phyloP scores from a whole-genome alignment of 805 yeast species.

The Metschnikowia lachancei region DNA sequence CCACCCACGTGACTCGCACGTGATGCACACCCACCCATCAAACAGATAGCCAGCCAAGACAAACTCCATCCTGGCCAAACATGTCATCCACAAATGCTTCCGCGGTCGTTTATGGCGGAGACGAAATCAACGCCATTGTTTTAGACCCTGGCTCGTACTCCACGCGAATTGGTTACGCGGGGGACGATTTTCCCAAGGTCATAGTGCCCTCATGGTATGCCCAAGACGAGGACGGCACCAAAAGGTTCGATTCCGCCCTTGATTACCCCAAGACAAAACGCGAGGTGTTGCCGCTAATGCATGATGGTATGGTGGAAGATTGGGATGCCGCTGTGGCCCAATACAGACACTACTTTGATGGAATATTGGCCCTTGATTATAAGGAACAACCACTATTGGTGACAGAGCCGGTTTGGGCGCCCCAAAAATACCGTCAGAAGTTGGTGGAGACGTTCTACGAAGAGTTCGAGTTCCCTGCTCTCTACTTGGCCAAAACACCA shows the following conservation, averaged over 20 bases:
- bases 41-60: too few relatives aligned
- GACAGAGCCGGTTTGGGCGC: conserved; percentile 88
- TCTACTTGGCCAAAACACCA: conserved; percentile 78
- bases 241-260: conserved; percentile 42
- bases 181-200: conserved; percentile 81
- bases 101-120: conserved; percentile 41
- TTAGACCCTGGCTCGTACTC: conserved; percentile 85
- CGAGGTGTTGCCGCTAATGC: conserved; percentile 55
- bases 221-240: conserved; percentile 20
- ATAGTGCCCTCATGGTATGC: conserved; percentile 68
- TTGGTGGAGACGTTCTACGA: conserved; percentile 74
- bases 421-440: conserved; percentile 60
- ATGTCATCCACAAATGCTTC: conserved; percentile 18
- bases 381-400: conserved; percentile 71
- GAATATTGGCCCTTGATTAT: conserved; percentile 50
- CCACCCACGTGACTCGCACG: not conserved
- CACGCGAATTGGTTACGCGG: conserved; percentile 88
- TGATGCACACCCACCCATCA: not conserved
- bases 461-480: conserved; percentile 69
- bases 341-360: conserved; percentile 59
- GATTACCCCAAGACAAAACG: conserved; percentile 49
- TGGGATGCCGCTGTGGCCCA: conserved; percentile 86
- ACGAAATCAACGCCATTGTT: conserved; percentile 88
- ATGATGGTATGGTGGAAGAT: conserved; percentile 64
- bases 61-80: not conserved